Conservation (phyloP, 176 grass and related monocot genomes). For the Bothriochloa decipiens region DNA sequence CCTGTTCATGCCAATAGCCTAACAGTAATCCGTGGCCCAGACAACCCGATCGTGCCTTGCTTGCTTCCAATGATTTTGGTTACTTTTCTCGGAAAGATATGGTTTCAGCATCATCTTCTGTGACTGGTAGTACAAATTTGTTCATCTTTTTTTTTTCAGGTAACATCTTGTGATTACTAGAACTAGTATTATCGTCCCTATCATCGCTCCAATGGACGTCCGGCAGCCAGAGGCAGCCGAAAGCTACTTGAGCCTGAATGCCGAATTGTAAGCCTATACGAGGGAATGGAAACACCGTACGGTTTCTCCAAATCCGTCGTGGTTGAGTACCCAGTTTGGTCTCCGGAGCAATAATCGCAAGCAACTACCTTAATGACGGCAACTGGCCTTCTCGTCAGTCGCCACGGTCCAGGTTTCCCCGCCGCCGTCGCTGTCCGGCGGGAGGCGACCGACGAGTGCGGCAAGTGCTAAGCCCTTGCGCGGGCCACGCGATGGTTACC, state of each 20-base stretch:
- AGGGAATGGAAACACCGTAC: neutral
- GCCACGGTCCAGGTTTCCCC: conserved; percentile 1
- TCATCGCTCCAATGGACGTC: neutral
- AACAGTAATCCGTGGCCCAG: neutral
- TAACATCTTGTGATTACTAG: neutral
- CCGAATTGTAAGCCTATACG: neutral
- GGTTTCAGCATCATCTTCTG: neutral
- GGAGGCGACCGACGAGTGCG: neutral
- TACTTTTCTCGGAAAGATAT: neutral
- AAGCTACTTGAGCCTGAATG: neutral
- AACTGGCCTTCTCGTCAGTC: neutral
- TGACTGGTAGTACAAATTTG: neutral
- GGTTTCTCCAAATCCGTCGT: neutral
- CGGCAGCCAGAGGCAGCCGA: neutral
- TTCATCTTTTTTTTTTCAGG: neutral
- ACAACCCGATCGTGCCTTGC: neutral
- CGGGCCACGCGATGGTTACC: neutral
- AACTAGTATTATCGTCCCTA: neutral
- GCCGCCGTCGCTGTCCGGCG: conserved; percentile 19
- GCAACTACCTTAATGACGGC: neutral
- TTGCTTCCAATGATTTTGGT: neutral
- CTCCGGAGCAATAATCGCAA: neutral
- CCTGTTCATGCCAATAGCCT: neutral
- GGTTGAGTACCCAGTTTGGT: conserved; percentile 12
- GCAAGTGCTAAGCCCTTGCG: too few relatives aligned